These are phyloP conservation scores for Paracamarosporium sp. DNA, from an alignment of 2,329 filamentous ascomycete genomes.

Conservation along the genomic window DNA sequence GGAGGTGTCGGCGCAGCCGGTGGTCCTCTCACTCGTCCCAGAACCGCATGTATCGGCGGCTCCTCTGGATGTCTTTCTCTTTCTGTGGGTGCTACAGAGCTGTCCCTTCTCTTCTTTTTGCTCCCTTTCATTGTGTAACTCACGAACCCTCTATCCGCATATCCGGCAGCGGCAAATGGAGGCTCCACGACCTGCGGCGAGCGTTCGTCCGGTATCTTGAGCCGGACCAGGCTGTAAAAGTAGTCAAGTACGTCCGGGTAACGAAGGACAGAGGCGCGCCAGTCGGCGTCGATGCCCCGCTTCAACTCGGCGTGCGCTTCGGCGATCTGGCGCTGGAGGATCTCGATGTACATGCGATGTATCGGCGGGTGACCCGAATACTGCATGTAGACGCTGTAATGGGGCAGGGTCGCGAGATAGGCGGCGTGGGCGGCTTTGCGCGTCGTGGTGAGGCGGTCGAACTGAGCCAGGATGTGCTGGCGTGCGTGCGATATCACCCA, in stretches of 20 bases:
- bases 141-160: slow-evolving; percentile 43
- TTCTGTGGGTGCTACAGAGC: slow-evolving; percentile 26
- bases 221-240: slow-evolving; percentile 74
- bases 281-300: slow-evolving; percentile 79
- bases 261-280: slow-evolving; percentile 74
- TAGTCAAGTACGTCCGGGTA: slow-evolving; percentile 84
- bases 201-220: slow-evolving; percentile 67
- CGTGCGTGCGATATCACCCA: slow-evolving; percentile 56
- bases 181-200: slow-evolving; percentile 47
- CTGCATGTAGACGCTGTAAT: slow-evolving; percentile 55
- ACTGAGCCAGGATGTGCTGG: slow-evolving; percentile 53
- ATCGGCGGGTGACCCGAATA: slow-evolving; percentile 54
- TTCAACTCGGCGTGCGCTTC: slow-evolving; percentile 72
- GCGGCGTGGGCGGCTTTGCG: slow-evolving; percentile 51
- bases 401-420: slow-evolving; percentile 53
- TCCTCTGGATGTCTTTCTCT: slow-evolving; percentile 23
- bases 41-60: slow-evolving; percentile 23
- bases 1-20: slow-evolving; percentile 45
- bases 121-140: slow-evolving; percentile 38
- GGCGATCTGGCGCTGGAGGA: slow-evolving; percentile 61
- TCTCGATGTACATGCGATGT: slow-evolving; percentile 47
- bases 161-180: slow-evolving; percentile 46
- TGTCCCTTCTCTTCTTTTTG: slow-evolving; percentile 46
- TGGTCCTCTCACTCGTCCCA: slow-evolving; percentile 34
- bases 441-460: slow-evolving; percentile 48